Base-by-base conservation (phyloP, 768 basidiomycete genomes). In the Lyophyllum decastes region DNA sequence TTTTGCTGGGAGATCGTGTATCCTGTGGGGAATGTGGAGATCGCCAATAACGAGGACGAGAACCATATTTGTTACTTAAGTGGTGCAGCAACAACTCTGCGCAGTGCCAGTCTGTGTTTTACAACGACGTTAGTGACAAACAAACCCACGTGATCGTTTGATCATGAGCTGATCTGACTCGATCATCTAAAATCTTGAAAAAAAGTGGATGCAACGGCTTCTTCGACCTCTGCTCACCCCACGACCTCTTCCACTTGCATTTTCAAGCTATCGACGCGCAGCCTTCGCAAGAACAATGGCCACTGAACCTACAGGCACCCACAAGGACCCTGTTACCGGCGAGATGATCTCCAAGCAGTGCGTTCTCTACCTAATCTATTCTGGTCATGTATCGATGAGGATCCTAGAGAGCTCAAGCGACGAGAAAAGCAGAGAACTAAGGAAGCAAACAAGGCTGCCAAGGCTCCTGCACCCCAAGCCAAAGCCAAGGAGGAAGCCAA, bases 281-380 rank as follows among this genome's bases (percentile, higher is more conserved):
- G n/a, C 12, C 17, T 46, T 57, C 48, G 22, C 24, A 16, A 61
- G 57, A 61, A 52, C 43, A 10, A 81, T 83, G 80, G 75, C 80
- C 21, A 70, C 78, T 34, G 76, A 80, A 52, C 54, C 76, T 51
- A 68, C 76, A 33, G 78, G 76, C 56, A 77, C 79, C 8, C 82
- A 83, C 64, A 87, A 86, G 80, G 92, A 94, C 72, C 90, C 90
- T 41, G 84, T 94, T 61, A 97, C 96, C 0, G 95, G 95, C 34
- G 95, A 98, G 75, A 82, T 97, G 88, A 87, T 99, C 68, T 97
- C 94, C 76, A 99, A 99, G 86, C 83, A 83, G 96, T 96, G 52
- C 58, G 88, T 82, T 58, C 44, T 64, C 59, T 46, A n/a, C 19
- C 40, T 46, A 35, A 54, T 57, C 62, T 59, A 58, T 61, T 56